phyloP scores from a whole-genome alignment of 2,329 filamentous ascomycete genomes.

The Trichophyton equinum region DNA sequence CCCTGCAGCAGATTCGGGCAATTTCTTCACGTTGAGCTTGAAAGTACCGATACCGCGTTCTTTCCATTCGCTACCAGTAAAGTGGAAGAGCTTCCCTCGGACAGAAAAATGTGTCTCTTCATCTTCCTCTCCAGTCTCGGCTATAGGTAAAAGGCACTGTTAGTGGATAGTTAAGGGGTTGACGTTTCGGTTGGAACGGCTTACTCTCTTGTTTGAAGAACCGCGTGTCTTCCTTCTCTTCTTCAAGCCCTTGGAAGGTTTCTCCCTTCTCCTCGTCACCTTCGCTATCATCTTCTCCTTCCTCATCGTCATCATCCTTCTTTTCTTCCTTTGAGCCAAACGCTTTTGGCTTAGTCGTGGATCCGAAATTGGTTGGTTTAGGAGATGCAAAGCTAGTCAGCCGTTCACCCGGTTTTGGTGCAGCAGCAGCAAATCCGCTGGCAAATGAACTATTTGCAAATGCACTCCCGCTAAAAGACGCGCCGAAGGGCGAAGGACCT shows the following conservation, averaged over 20 bases:
- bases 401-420: slow-evolving; percentile 32
- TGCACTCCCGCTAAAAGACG: slow-evolving; percentile 21
- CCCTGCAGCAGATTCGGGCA: slow-evolving; percentile 45
- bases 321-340: slow-evolving; percentile 59
- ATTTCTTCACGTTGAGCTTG: slow-evolving; percentile 64
- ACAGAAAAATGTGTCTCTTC: slow-evolving; percentile 64
- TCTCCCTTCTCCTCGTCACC: slow-evolving; percentile 33
- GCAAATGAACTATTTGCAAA: slow-evolving; percentile 28
- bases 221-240: slow-evolving; percentile 38
- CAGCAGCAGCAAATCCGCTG: slow-evolving; percentile 38
- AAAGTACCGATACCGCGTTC: slow-evolving; percentile 75
- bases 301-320: slow-evolving; percentile 36
- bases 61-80: slow-evolving; percentile 68
- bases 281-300: slow-evolving; percentile 33
- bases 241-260: slow-evolving; percentile 38
- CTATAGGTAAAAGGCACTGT: slow-evolving; percentile 27
- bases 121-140: slow-evolving; percentile 77
- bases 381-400: slow-evolving; percentile 60
- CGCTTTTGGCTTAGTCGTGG: slow-evolving; percentile 38
- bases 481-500: slow-evolving; percentile 27
- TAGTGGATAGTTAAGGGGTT: not conserved
- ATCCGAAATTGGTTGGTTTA: slow-evolving; percentile 28
- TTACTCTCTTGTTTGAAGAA: slow-evolving; percentile 52
- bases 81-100: slow-evolving; percentile 74
- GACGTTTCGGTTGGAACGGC: slow-evolving; percentile 19